Percentiles rank a stretch among this genome's conserved stretches.
Evolutionary conservation across 306 rosid genomes (phyloP).

Genomic region (Begonia peltatifolia): DNA sequence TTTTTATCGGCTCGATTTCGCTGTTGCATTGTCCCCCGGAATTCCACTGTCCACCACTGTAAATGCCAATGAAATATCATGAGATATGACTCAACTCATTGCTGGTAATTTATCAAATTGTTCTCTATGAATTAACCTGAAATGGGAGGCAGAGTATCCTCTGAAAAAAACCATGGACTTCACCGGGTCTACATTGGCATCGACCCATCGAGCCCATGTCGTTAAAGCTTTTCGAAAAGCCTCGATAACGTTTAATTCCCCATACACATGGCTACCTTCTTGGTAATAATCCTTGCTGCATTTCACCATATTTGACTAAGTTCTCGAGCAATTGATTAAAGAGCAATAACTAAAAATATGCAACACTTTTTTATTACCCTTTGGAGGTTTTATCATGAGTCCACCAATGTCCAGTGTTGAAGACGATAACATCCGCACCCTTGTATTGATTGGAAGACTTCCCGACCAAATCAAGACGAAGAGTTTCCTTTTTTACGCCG

Average conservation of each 20-base stretch:
- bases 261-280: slow-evolving; percentile 88
- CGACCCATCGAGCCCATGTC: slow-evolving; percentile 93
- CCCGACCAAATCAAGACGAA: slow-evolving; percentile 84
- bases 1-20: slow-evolving; percentile 58
- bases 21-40: slow-evolving; percentile 80
- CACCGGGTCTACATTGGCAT: slow-evolving; percentile 45
- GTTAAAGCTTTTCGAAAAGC: slow-evolving; percentile 89
- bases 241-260: slow-evolving; percentile 70
- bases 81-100: too few species aligned
- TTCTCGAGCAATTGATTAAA: not conserved
- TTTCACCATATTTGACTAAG: not conserved
- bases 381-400: slow-evolving; percentile 86
- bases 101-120: not conserved
- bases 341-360: not conserved
- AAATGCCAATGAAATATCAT: not conserved
- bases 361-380: slow-evolving; percentile 34
- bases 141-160: slow-evolving; percentile 92
- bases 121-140: slow-evolving; percentile 36
- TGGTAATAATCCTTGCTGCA: slow-evolving; percentile 88
- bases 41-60: slow-evolving; percentile 99
- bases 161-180: slow-evolving; percentile 68
- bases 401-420: slow-evolving; percentile 99
- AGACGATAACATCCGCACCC: slow-evolving; percentile 66
- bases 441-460: slow-evolving; percentile 48
- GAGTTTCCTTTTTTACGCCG: slow-evolving; percentile 71